Conservation (phyloP, 768 basidiomycete species). For the Tephrocybe rancida region DNA sequence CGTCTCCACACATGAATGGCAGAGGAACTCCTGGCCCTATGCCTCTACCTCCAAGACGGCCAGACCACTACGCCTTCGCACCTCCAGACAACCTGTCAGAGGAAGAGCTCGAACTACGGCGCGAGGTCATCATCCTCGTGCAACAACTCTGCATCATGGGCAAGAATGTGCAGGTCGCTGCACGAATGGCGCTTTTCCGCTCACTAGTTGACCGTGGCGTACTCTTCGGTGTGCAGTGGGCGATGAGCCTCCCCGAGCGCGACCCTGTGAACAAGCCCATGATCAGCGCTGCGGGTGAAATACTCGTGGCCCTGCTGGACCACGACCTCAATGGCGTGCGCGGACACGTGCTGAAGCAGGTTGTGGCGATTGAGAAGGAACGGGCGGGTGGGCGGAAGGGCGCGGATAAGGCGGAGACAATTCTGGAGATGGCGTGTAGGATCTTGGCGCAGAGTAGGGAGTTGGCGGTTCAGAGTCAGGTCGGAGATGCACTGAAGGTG, state of each 20-base stretch:
- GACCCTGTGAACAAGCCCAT: constrained; percentile 53
- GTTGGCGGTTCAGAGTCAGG: constrained; percentile 85
- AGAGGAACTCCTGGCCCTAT: constrained; percentile 12
- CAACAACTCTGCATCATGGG: constrained; percentile 95
- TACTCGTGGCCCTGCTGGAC: constrained; percentile 83
- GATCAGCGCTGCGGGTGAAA: constrained; percentile 83
- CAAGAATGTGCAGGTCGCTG: constrained; percentile 92
- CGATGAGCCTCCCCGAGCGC: constrained; percentile 68
- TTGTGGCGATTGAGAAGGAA: constrained; percentile 69
- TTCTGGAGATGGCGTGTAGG: constrained; percentile 74
- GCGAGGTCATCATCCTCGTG: constrained; percentile 83
- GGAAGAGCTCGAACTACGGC: constrained; percentile 56
- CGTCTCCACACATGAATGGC: constrained; percentile 24
- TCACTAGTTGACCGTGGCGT: constrained; percentile 87
- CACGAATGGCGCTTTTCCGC: constrained; percentile 85
- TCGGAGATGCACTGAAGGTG: constrained; percentile 84
- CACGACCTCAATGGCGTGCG: constrained; percentile 90
- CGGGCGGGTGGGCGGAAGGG: constrained; percentile 55
- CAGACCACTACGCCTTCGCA: constrained; percentile 49
- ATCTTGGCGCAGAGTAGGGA: constrained; percentile 82
- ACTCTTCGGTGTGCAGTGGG: constrained; percentile 92
- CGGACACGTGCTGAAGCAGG: constrained; percentile 82
- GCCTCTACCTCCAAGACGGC: constrained; percentile 20
- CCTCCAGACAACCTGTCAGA: constrained; percentile 59
- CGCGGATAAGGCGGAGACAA: constrained; percentile 68